These are phyloP conservation scores for Fragaria vesca DNA, from an alignment of 306 rosid species.

Conservation along the genomic window DNA sequence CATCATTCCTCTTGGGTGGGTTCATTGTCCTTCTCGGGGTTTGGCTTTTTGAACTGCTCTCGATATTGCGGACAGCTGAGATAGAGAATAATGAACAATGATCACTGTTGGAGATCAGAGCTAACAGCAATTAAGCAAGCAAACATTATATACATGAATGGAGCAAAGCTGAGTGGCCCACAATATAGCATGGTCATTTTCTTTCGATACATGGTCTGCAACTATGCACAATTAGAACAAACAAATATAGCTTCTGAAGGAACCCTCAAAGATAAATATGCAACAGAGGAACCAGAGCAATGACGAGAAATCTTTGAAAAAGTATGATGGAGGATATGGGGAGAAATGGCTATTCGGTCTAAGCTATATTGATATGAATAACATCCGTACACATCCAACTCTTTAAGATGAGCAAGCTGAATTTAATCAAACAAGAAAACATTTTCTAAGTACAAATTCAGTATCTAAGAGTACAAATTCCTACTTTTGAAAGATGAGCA, in stretches of 20 bases:
- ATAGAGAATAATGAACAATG: background rate
- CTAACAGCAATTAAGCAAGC: background rate
- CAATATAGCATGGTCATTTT: background rate
- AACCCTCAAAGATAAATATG: background rate
- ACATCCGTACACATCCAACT: background rate
- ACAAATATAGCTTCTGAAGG: background rate
- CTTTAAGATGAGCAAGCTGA: background rate
- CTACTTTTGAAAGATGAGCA: background rate
- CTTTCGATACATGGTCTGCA: too few relatives aligned
- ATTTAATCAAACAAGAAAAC: too few relatives aligned
- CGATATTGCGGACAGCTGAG: constrained; percentile 19
- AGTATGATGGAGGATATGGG: background rate
- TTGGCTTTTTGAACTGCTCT: constrained; percentile 10
- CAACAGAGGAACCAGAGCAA: background rate
- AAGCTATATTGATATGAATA: background rate
- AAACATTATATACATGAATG: background rate
- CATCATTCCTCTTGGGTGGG: constrained; percentile 1
- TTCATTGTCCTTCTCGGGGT: constrained; percentile 1
- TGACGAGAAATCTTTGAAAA: background rate
- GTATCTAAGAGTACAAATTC: background rate
- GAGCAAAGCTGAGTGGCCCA: background rate
- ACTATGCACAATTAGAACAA: background rate
- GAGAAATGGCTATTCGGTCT: background rate
- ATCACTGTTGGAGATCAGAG: background rate
- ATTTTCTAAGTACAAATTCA: too few relatives aligned